Conservation (phyloP, 768 basidiomycete genomes). For the Lyophyllum shimeji region DNA sequence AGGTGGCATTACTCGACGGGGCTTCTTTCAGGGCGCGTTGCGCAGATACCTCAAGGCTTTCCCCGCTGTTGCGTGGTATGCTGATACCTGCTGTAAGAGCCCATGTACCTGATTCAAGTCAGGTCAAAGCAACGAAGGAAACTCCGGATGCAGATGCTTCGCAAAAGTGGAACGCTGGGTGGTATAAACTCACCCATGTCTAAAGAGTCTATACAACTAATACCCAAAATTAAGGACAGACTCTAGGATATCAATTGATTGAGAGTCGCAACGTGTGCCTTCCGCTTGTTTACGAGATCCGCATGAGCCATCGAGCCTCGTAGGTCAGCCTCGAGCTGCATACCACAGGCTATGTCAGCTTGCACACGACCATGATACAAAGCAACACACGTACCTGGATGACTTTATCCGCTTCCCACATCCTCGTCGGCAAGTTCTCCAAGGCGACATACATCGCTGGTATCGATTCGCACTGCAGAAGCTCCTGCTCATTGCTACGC, state of each 20-base stretch:
- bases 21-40: too few relatives aligned
- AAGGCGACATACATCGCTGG: slow-evolving; percentile 88
- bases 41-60: too few relatives aligned
- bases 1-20: too few relatives aligned
- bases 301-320: slow-evolving; percentile 48
- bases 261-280: slow-evolving; percentile 48
- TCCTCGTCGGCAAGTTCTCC: slow-evolving; percentile 85
- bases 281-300: slow-evolving; percentile 56
- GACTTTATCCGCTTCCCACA: slow-evolving; percentile 92
- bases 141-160: too few relatives aligned
- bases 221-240: not conserved
- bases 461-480: slow-evolving; percentile 81
- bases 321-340: slow-evolving; percentile 58
- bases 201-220: not conserved
- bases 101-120: too few relatives aligned
- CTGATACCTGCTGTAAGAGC: too few relatives aligned
- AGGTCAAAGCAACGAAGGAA: too few relatives aligned
- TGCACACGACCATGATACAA: not conserved
- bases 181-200: too few relatives aligned
- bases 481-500: slow-evolving; percentile 78
- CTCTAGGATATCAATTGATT: slow-evolving; percentile 36
- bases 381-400: slow-evolving; percentile 62
- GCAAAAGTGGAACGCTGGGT: too few relatives aligned
- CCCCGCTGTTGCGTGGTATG: too few relatives aligned
- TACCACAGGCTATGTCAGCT: not conserved